Percentiles rank a stretch among this genome's conserved stretches.
These are phyloP conservation scores for Melaleuca quinquenervia DNA, from an alignment of 345 rosid species.

Conservation along the genomic window DNA sequence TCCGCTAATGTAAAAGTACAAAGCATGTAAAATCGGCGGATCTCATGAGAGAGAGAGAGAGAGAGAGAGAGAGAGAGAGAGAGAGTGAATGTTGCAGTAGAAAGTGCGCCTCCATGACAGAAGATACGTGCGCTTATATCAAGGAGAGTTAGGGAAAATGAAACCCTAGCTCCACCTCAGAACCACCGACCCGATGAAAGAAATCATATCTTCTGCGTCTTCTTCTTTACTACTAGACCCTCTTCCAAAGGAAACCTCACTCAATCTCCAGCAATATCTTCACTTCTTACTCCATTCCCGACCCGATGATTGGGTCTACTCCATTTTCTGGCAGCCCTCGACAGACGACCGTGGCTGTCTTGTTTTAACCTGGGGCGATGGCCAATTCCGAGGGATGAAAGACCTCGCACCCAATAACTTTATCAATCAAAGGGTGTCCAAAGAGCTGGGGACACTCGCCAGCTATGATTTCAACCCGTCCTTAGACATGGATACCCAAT, in stretches of 20 bases:
- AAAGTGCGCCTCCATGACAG: not conserved
- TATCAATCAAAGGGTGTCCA: not conserved
- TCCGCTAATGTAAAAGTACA: not conserved
- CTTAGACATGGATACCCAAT: not conserved
- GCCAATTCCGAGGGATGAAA: conserved; percentile 22
- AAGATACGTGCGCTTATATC: not conserved
- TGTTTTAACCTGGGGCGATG: conserved; percentile 34
- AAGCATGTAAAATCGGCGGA: not conserved
- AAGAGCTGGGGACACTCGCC: not conserved
- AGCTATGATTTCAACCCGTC: not conserved
- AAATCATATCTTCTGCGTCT: conserved; percentile 15
- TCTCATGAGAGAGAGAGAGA: not conserved
- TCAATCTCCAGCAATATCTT: conserved; percentile 37
- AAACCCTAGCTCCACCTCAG: not conserved
- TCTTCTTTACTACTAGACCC: conserved; percentile 12
- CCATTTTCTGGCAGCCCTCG: conserved; percentile 51
- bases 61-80: not conserved
- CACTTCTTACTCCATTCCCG: conserved; percentile 26
- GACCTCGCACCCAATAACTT: not conserved
- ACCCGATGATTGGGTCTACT: conserved; percentile 47
- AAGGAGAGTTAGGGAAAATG: not conserved
- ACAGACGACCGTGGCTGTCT: conserved; percentile 17
- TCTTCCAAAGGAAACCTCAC: conserved; percentile 5
- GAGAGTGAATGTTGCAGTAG: not conserved
- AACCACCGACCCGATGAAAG: conserved; percentile 7